These are phyloP conservation scores for Hygrophorus russula DNA, from an alignment of 768 basidiomycete species.

Conservation along the genomic window DNA sequence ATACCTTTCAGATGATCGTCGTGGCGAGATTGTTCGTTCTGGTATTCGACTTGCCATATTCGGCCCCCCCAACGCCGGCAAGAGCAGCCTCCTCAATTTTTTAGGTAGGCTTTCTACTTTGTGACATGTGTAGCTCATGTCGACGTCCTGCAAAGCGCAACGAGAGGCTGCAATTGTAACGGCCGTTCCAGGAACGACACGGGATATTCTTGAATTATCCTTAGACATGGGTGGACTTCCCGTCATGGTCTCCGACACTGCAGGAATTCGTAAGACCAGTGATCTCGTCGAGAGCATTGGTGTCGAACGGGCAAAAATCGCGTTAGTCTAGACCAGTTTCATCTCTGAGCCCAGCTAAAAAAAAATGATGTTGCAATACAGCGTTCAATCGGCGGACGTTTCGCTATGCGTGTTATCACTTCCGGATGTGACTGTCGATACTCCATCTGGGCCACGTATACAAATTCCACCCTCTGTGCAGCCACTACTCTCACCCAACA, in stretches of 20 bases:
- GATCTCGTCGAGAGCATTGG: conserved; percentile 77
- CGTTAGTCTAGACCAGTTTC: conserved; percentile 32
- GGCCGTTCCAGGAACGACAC: conserved; percentile 77
- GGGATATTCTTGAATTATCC: conserved; percentile 77
- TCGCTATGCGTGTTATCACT: conserved; percentile 77
- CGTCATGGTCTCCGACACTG: conserved; percentile 75
- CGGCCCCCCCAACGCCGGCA: conserved; percentile 91
- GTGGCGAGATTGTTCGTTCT: conserved; percentile 75
- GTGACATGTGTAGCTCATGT: not conserved
- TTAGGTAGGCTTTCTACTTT: conserved; percentile 36
- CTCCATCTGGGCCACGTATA: conserved; percentile 6
- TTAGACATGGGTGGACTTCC: conserved; percentile 86
- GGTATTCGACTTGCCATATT: conserved; percentile 83
- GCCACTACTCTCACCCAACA: conserved; percentile 39
- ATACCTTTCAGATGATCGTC: conserved; percentile 58
- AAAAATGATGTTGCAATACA: conserved; percentile 17
- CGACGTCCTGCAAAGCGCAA: conserved; percentile 40
- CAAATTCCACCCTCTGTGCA: conserved; percentile 36
- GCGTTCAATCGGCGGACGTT: conserved; percentile 57
- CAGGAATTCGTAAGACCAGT: conserved; percentile 61
- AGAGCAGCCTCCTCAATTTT: conserved; percentile 80
- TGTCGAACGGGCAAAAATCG: conserved; percentile 55
- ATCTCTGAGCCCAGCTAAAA: not conserved
- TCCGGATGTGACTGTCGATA: conserved; percentile 24
- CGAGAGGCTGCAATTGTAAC: conserved; percentile 88